phyloP scores from a whole-genome alignment of 2,329 filamentous ascomycete genomes.

The Ceratocystis variospora region DNA sequence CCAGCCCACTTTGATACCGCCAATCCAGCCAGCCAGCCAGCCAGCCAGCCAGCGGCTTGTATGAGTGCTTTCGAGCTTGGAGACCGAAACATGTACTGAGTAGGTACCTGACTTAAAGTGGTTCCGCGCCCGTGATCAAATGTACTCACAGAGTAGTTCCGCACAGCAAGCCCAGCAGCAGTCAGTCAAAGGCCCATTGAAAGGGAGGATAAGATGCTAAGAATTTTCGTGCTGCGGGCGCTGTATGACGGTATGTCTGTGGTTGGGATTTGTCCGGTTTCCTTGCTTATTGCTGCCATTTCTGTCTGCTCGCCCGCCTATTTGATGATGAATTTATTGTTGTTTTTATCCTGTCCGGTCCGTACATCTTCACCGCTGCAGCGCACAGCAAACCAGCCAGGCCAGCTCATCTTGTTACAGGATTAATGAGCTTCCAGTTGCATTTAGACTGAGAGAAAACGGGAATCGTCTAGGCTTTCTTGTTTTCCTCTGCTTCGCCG shows the following conservation, averaged over 20 bases:
- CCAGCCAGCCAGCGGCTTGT: neutral
- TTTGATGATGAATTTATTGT: neutral
- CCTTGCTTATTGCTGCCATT: neutral
- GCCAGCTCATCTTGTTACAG: neutral
- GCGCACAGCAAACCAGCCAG: neutral
- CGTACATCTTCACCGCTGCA: neutral
- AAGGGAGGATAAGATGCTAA: too few relatives aligned
- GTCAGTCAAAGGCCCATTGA: too few relatives aligned
- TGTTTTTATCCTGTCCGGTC: neutral
- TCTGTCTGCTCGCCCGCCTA: neutral
- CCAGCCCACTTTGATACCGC: neutral
- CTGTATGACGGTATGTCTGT: neutral
- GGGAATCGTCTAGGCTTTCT: too few relatives aligned
- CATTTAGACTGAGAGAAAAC: neutral
- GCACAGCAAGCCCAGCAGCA: too few relatives aligned
- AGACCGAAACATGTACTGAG: neutral
- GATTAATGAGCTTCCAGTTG: neutral
- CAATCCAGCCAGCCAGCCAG: too few relatives aligned
- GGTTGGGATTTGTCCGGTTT: neutral
- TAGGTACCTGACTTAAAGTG: conserved; percentile 5
- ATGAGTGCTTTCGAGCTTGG: neutral
- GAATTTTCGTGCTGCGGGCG: neutral
- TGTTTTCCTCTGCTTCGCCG: too few relatives aligned
- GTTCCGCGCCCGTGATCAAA: neutral
- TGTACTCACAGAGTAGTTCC: neutral